Percentiles rank a stretch among this genome's conserved stretches.
phyloP scores from a whole-genome alignment of 805 yeast genomes.

The Saturnispora ahearnii region DNA sequence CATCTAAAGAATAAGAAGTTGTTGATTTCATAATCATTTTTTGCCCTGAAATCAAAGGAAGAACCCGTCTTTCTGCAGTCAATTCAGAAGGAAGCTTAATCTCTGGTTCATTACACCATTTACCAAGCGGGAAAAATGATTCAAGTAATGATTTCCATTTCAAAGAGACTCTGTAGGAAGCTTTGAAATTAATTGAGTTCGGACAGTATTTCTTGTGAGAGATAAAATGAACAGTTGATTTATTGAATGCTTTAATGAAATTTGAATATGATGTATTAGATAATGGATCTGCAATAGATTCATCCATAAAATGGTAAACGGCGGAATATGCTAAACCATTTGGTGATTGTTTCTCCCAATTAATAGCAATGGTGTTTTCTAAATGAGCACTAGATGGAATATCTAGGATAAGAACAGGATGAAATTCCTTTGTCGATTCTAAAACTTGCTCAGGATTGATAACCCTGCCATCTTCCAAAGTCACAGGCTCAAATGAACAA shows the following conservation, averaged over 20 bases:
- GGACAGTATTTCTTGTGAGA: conserved; percentile 65
- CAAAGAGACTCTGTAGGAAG: conserved; percentile 44
- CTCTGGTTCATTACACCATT: conserved; percentile 23
- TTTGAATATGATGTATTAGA: conserved; percentile 32
- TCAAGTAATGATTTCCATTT: conserved; percentile 49
- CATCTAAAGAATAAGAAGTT: conserved; percentile 3
- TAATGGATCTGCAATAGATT: conserved; percentile 34
- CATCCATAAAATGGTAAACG: conserved; percentile 75
- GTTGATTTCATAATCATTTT: conserved; percentile 17
- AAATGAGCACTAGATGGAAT: conserved; percentile 51
- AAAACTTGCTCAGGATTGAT: conserved; percentile 66
- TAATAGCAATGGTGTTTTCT: conserved; percentile 19
- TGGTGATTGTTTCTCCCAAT: conserved; percentile 16
- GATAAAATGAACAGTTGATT: conserved; percentile 47
- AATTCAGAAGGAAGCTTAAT: conserved; percentile 19
- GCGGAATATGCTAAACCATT: conserved; percentile 26
- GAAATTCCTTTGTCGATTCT: conserved; percentile 48
- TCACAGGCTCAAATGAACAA: conserved; percentile 50
- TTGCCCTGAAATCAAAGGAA: conserved; percentile 26
- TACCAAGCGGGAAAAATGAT: conserved; percentile 35
- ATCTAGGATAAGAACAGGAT: conserved; percentile 61
- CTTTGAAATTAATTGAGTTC: conserved; percentile 48
- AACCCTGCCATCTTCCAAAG: conserved; percentile 47
- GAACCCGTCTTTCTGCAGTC: conserved; percentile 13
- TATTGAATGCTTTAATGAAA: conserved; percentile 49